A percentile compares a stretch with the other conserved stretches of the same genome.
Conservation (phyloP, 2,329 filamentous ascomycete species). For the Neoascochyta sp. region DNA sequence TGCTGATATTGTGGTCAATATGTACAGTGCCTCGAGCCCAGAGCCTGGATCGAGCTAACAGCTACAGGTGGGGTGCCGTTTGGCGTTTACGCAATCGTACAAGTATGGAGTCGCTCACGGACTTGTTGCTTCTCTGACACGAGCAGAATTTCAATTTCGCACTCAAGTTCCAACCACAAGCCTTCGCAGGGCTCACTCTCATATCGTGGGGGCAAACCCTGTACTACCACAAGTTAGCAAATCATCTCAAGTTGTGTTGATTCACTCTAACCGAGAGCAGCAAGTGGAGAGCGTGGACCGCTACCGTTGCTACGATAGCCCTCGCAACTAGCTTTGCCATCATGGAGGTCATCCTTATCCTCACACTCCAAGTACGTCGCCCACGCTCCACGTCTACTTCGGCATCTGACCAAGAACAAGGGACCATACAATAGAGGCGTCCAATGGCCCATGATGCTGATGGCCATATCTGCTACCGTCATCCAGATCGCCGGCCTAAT, state of each 20-base stretch:
- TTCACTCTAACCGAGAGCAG: constrained; percentile 25
- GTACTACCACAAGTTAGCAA: constrained; percentile 45
- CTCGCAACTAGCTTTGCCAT: constrained; percentile 49
- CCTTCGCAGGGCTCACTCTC: constrained; percentile 49
- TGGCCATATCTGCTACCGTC: constrained; percentile 58
- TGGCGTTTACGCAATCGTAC: constrained; percentile 51
- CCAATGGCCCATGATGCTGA: constrained; percentile 52
- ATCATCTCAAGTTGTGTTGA: not conserved
- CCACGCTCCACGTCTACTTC: no score
- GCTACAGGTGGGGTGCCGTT: constrained; percentile 44
- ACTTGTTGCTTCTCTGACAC: constrained; percentile 2
- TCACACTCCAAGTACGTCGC: constrained; percentile 51
- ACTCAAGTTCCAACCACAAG: constrained; percentile 53
- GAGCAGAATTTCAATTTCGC: constrained; percentile 53
- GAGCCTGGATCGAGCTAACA: constrained; percentile 4
- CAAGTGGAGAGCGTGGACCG: constrained; percentile 49
- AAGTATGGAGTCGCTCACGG: constrained; percentile 32
- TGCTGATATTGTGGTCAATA: constrained; percentile 63
- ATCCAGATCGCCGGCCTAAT: constrained; percentile 56
- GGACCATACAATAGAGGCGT: constrained; percentile 54
- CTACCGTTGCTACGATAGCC: constrained; percentile 40
- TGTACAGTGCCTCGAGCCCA: constrained; percentile 36
- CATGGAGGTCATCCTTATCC: constrained; percentile 54
- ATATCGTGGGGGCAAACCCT: constrained; percentile 53
- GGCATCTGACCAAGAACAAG: no score